Base-by-base conservation (phyloP, 176 grass and related monocot genomes). In the Lolium rigidum region DNA sequence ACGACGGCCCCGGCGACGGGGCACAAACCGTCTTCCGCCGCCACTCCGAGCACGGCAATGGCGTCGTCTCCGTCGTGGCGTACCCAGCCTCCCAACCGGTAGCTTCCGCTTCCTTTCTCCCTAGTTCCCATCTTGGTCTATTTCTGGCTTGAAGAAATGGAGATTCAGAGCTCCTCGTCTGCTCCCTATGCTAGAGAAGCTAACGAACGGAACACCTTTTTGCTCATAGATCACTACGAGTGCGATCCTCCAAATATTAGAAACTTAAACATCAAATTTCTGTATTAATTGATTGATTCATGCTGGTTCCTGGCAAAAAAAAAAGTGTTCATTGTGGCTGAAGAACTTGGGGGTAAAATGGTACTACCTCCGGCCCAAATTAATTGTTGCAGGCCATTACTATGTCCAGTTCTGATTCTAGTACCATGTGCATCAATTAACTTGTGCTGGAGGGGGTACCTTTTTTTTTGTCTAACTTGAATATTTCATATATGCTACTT, bases 51-150 rank as follows among this genome's bases (percentile, higher is more conserved):
- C 85, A 86, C 70, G 96, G 93, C 73, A 98, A 98, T 62, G 96
- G 93, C 67, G 77, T 94, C 84, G 91, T 95, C 70, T 98, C 96
- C 22, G 93, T 98, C n/a, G 76, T 82, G 43, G 64, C 93, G 43
- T 95, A 95, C 82, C 95, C 93, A 50, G 86, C 93, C 9, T 95
- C 95, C 44, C 82, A 11, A 39, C 91, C 95, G 86, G 95, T 95
- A 75, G 6, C 2, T 56, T 48, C 68, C 17, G 0, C 6, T 73
- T 76, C 51, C 22, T 68, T 78, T 80, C 16, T 60, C 21, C 80
- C 80, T 17, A 47, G n/a, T 49, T 38, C 21, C 4, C 15, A 54
- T 20, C 76, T 55, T 62, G 17, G 4, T 18, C 18, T 9, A 18
- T 37, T 70, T 60, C 18, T 86, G 52, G 24, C 38, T 47, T 55